Conservation (phyloP, 2,329 filamentous ascomycete species). For the Aureobasidium sp. region DNA sequence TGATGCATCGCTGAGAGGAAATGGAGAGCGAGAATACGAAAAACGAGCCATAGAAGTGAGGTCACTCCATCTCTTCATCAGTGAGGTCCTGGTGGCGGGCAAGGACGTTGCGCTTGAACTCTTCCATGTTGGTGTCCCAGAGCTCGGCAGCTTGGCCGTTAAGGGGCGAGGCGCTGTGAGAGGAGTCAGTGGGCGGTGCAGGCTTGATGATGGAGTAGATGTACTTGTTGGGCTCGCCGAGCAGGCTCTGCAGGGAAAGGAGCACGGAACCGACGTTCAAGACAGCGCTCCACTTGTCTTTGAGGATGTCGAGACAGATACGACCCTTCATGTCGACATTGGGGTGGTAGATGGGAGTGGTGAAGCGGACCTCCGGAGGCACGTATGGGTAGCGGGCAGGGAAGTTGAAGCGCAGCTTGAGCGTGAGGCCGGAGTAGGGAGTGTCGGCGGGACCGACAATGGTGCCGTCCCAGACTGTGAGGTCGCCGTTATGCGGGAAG, state of each 20-base stretch:
- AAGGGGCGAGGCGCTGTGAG: conserved; percentile 72
- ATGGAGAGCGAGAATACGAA: neutral
- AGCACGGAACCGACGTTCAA: conserved; percentile 95
- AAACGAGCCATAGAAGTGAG: neutral
- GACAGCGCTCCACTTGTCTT: conserved; percentile 97
- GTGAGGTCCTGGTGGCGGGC: conserved; percentile 54
- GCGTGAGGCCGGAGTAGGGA: conserved; percentile 76
- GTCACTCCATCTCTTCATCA: conserved; percentile 33
- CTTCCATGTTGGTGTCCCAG: conserved; percentile 81
- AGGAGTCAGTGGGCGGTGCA: conserved; percentile 13
- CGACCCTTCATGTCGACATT: conserved; percentile 96
- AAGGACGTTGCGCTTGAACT: conserved; percentile 74
- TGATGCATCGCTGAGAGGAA: conserved; percentile 5
- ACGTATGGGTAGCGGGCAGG: conserved; percentile 89
- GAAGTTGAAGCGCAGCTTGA: conserved; percentile 91
- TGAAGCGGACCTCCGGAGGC: conserved; percentile 88
- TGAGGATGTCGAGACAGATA: conserved; percentile 96
- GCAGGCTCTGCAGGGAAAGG: conserved; percentile 84
- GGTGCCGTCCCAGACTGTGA: conserved; percentile 88
- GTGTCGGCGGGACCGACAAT: conserved; percentile 88
- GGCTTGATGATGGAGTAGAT: conserved; percentile 30
- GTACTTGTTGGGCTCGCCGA: conserved; percentile 99
- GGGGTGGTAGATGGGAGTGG: conserved; percentile 97
- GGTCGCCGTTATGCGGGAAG: conserved; percentile 87
- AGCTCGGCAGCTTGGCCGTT: conserved; percentile 95